Evolutionary conservation across 2,329 filamentous ascomycete genomes (phyloP), one percentile per base, ranked within the genome.

Genomic region (Neodidymelliopsis sp.): DNA sequence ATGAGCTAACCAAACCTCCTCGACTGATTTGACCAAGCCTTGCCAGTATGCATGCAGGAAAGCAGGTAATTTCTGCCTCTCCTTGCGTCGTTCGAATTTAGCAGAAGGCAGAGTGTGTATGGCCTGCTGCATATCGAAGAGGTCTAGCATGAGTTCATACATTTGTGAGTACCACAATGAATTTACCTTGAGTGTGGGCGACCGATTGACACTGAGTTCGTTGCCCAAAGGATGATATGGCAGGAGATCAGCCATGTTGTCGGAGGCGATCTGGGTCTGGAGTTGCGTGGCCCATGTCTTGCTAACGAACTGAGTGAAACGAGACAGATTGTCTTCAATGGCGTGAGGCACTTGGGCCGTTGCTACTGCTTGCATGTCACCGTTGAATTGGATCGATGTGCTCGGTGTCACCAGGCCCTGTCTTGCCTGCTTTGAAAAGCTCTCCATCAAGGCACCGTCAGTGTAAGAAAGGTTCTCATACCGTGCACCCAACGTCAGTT

Each of bases 161-260:
- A 69, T 51, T 4, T 59, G 60, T 4, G 62, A 59, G 36, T 52
- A 59, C 54, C 56, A 63, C 2, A 59, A 13, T 2, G 40, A 56
- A 3, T 56, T 30, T 1, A 35, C 25, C 23, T 47, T 42, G 2
- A 45, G 42, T 13, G 34, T 25, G 11, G 46, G 38, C 22, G 51
- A 67, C 18, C 45, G 49, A 22, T 68, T 67, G 18, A 78, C 57
- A 25, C 73, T 67, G 19, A 75, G 60, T 53, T 77, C 74, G 51
- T 80, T 79, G 61, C 70, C 73, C 45, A 79, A 65, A 48, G 77
- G 75, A 64, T 80, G 75, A 48, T 77, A 68, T 29, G 77, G 66
- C 62, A 53, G 22, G 20, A 57, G 44, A 70, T 65, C 52, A 59
- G 48, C 30, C n/a, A 37, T 34, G 6, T 15, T 22, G 20, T 65